Base-by-base conservation (phyloP, 2,329 filamentous ascomycete species). In the Didymosphaeria variabile region DNA sequence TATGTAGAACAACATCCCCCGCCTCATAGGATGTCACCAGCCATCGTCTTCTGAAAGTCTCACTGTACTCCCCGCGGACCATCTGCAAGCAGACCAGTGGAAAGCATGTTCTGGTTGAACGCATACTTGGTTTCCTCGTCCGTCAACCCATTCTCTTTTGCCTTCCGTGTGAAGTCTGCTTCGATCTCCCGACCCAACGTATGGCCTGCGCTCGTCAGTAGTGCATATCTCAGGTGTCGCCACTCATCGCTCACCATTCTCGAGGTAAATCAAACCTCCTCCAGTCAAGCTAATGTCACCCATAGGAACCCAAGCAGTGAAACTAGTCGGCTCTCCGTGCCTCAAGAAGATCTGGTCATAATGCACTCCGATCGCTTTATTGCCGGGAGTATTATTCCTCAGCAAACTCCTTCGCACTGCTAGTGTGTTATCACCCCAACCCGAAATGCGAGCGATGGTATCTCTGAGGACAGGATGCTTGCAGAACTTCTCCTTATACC, bases 261-360 rank as follows among this genome's bases (percentile, higher is more conserved):
- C 86, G 1, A 88, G 76, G 61, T 88, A 89, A 0, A 88, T 87
- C 57, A 89, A 69, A 0, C 87, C 86, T 5, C 87, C 86, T 0
- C 87, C 86, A 49, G 84, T 81, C 5, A 87, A 56, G 21, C 79
- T 78, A 4, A 87, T 70, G 67, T 87, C 83, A 0, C 85, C 85
- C 63, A 87, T 85, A 0, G 85, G 83, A 0, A 87, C 82, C 86
- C 86, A 88, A 0, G 84, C 85, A 3, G 86, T 88, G 0, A 87
- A 74, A 32, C 80, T 82, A 0, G 84, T 86, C 1, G 83, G 81
- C 53, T 86, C 85, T 1, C 85, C 86, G 67, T 86, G 71, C 1
- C 85, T 72, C 51, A 88, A 71, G 66, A 87, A 88, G 23, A 84
- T 86, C 73, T 88, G 85, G 66, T 88, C 86, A 65, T 88, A 88